Base-by-base conservation (phyloP, 1,284 basidiomycete species). In the Cutaneotrichosporon cyanovorans region DNA sequence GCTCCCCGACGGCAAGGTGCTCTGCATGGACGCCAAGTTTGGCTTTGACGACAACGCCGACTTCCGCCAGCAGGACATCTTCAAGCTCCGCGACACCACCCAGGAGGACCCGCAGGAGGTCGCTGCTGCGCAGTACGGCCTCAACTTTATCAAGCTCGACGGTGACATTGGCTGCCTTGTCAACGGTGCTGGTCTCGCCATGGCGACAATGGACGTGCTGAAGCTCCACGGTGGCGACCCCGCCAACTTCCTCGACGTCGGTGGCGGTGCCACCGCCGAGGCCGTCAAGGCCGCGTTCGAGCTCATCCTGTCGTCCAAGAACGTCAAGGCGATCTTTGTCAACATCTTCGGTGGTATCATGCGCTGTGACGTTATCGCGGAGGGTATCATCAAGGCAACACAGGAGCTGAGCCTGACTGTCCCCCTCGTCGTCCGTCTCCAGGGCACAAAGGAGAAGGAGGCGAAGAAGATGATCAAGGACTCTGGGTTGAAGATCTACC, bases 1-100 rank as follows among this genome's bases (percentile, higher is more conserved):
- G 74, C 87, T 91, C 40, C 80, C 78, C 31, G 92, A 97, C 66
- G 95, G 95, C 11, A 80, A 80, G 58, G 91, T 98, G 42, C 82
- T 99, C 45, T 98, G 92, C 78, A 98, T 99, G 95, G 95, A 99
- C 71, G 95, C 95, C 68, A 99, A 99, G 75, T 89, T 98, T 57
- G 91, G 92, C 34, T 98, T 99, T 63, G 95, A 99, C 66, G 95
- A 99, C 71, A 98, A 99, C 66, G 95, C 95, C 40, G 90, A 92
- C 65, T 98, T 98, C 81, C 84, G 95, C 56, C 95, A 99, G 71
- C 73, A 83, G 63, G 91, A 95, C 58, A 72, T 97, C 48, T 98
- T 96, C 69, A 77, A 77, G 46, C 80, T 97, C 48, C 84, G 95
- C 49, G 95, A 99, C 69, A 80, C 85, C 49, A 81, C 87, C 1